A percentile compares a stretch with the other conserved stretches of the same genome.
Evolutionary conservation across 345 rosid genomes (phyloP).

Genomic region (Brassica carinata): DNA sequence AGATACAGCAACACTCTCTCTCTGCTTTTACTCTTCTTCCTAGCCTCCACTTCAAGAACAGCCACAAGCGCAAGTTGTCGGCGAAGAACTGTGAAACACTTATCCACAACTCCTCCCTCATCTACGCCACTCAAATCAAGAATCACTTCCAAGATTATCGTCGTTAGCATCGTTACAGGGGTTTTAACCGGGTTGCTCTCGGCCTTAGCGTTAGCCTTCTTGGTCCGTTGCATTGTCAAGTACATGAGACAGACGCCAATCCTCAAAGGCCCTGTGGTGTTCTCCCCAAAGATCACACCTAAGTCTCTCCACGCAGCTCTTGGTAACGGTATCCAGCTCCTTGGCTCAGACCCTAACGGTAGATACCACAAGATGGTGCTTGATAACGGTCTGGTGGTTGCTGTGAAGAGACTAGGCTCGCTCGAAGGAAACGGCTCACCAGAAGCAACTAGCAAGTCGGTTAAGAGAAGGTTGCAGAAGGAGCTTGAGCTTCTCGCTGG

Average conservation of each 20-base stretch:
- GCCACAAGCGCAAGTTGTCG: constrained; percentile 51
- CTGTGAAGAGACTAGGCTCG: constrained; percentile 70
- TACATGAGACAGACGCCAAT: constrained; percentile 81
- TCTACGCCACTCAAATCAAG: constrained; percentile 48
- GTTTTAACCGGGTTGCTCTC: constrained; percentile 59
- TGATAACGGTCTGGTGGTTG: constrained; percentile 75
- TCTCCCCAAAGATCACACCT: constrained; percentile 76
- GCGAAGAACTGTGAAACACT: constrained; percentile 47
- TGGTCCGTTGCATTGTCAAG: constrained; percentile 52
- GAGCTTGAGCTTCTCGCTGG: constrained; percentile 82
- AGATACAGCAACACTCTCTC: constrained; percentile 24
- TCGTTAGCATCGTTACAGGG: constrained; percentile 62
- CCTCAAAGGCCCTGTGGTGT: constrained; percentile 89
- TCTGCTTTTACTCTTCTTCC: constrained; percentile 43
- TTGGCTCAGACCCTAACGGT: constrained; percentile 79
- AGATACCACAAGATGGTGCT: constrained; percentile 73
- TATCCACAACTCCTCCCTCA: constrained; percentile 44
- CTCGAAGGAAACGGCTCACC: constrained; percentile 57
- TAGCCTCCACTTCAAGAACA: constrained; percentile 29
- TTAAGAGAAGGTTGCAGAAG: constrained; percentile 73
- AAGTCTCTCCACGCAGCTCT: constrained; percentile 76
- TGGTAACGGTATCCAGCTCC: constrained; percentile 58
- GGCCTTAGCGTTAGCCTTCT: constrained; percentile 58
- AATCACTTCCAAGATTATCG: constrained; percentile 53
- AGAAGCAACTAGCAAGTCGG: constrained; percentile 54